Evolutionary conservation across 768 basidiomycete species (phyloP), one percentile per base, ranked within the genome.

Genomic region (Rhizopogon vinicolor): DNA sequence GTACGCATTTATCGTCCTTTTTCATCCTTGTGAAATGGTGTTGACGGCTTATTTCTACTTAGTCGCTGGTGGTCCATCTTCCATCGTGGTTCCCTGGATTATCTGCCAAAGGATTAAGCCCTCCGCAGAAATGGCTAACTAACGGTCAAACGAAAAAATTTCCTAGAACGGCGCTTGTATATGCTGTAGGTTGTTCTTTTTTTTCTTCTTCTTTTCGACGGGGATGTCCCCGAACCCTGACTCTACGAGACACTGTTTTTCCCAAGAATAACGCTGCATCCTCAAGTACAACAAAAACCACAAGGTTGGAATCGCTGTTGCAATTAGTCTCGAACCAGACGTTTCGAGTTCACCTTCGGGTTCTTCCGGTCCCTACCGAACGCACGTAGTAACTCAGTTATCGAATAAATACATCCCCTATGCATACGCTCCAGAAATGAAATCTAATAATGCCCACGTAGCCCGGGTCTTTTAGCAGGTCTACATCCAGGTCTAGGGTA

Each of bases 291-390:
- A 8, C 60, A 58, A 37, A 70, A 62, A 44, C 7, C 7, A 73
- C 72, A 74, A 75, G 49, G 57, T 42, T 3, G 69, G 75, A 49
- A 60, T 77, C 3, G 75, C 74, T 54, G 44, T 59, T 25, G 67
- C 73, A 8, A 41, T 73, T 6, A 67, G 70, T 4, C 25, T 25
- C 25, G 4, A 25, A 25, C 25, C 25, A 5, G 25, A 5, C 25
- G 25, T 25, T 25, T 25, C 25, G 25, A 4, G 25, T 4, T 4
- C 25, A 25, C 25, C 25, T 25, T 25, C 25, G 25, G 25, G 25
- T 25, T 25, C 25, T 25, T 25, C 25, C 25, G 25, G 25, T 25
- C 25, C 25, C 25, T 4, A 25, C 25, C 25, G 3, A 22, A 22
- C 22, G 22, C 22, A 22, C 2, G 22, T 22, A 22, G 22, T 22